These are phyloP conservation scores for Scutellaria baicalensis DNA, from an alignment of 257 asterid genomes.

Conservation along the genomic window DNA sequence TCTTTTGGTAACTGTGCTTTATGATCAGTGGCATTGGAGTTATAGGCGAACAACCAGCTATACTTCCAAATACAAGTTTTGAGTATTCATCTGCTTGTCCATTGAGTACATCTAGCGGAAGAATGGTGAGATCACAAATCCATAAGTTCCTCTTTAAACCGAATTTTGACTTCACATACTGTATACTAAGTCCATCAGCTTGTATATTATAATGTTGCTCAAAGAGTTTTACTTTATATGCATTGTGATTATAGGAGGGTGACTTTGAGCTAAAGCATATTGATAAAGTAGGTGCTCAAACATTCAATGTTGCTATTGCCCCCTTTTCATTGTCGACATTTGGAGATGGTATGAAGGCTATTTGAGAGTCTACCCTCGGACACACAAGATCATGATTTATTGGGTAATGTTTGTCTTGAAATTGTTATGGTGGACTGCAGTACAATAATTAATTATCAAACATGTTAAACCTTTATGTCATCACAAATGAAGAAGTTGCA, in stretches of 20 bases:
- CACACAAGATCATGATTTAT: background rate
- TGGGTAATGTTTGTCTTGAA: too few species aligned
- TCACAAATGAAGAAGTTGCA: background rate
- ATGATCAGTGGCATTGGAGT: conserved; percentile 61
- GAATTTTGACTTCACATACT: background rate
- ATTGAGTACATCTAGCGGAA: conserved; percentile 52
- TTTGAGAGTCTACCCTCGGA: conserved; percentile 22
- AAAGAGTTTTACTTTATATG: background rate
- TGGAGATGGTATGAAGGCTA: conserved; percentile 39
- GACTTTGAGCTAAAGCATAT: conserved; percentile 85
- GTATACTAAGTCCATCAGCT: background rate
- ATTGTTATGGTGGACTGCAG: background rate
- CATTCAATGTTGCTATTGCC: conserved; percentile 64
- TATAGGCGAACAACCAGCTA: conserved; percentile 73
- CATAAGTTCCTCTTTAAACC: background rate
- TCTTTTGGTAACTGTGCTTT: background rate
- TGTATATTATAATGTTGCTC: background rate
- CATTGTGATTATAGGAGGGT: conserved; percentile 46
- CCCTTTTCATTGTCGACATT: conserved; percentile 60
- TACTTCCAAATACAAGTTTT: conserved; percentile 60
- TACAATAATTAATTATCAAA: background rate
- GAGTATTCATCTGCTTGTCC: conserved; percentile 83
- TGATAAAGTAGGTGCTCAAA: conserved; percentile 41
- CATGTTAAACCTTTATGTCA: background rate
- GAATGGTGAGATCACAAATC: conserved; percentile 46